Evolutionary conservation across 1,139 yeast genomes (phyloP), one percentile per base, ranked within the genome.

Genomic region (Scheffersomyces insectosa): DNA sequence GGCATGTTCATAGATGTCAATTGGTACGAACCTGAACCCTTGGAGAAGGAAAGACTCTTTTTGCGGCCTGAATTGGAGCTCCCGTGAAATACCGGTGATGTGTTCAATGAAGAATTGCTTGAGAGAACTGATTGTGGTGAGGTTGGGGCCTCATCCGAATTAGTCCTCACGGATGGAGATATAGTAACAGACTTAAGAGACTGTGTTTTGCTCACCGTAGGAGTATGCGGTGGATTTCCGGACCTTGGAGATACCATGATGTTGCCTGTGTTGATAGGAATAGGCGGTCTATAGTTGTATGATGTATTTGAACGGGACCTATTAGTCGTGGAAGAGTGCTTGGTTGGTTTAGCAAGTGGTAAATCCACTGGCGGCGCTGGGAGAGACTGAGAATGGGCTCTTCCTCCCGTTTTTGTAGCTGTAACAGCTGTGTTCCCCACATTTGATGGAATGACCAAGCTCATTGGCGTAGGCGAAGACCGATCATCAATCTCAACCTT

Each of bases 151-250:
- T 44, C 47, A 7, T 42, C 52, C 11, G 44, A 49, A 16, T 45
- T 44, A 30, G 43, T 46, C 39, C 72, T 49, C 3, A 63, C 51
- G 32, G 71, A 68, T 3, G 76, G 75, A 4, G 75, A 69, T 5
- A 70, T 70, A 3, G 75, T 68, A 28, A 70, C 60, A 9, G 75
- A 67, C 43, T 70, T 70, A 25, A 70, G 50, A 2, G 74, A 68
- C 6, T 73, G 69, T 2, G 72, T 59, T 42, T 62, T 61, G 30
- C 8, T 14, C 40, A 28, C 13, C 16, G 16, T 25, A 33, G 42
- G 28, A 36, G 27, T 16, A 34, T 13, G 38, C 33, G 38, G 35
- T 13, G 42, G 42, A 13, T 14, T 16, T 3, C 36, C 10, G n/a
- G 34, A n/a, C 9, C 40, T 20, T 9, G 42, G 42, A 3, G 44